phyloP scores from a whole-genome alignment of 73 alveolate species.

The Halteria grandinella region DNA sequence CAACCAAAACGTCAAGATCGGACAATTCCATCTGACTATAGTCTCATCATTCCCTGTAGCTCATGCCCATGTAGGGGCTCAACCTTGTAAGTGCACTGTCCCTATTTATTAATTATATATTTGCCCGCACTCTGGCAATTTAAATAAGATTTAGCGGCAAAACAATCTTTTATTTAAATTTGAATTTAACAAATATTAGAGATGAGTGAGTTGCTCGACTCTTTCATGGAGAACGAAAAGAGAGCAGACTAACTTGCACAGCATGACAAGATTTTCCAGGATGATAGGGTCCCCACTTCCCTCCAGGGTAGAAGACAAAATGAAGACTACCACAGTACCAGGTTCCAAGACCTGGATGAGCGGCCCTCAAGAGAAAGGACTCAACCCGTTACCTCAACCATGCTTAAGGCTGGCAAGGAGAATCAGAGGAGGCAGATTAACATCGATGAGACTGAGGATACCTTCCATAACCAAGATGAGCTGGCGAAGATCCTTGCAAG shows the following conservation, averaged over 20 bases:
- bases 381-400: neutral
- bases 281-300: slow-evolving; percentile 51
- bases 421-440: slow-evolving; percentile 33
- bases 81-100: too few species aligned
- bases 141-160: neutral
- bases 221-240: slow-evolving; percentile 40
- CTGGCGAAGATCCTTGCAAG: slow-evolving; percentile 37
- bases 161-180: neutral
- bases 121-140: too few species aligned
- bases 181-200: neutral
- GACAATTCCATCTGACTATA: slow-evolving; percentile 36
- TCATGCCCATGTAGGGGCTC: too few species aligned
- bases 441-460: slow-evolving; percentile 51
- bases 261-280: slow-evolving; percentile 23
- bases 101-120: too few species aligned
- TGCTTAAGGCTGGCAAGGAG: slow-evolving; percentile 6
- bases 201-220: slow-evolving; percentile 23
- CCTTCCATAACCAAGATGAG: slow-evolving; percentile 17
- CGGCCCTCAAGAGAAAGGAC: slow-evolving; percentile 36
- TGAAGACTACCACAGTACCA: neutral
- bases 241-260: neutral
- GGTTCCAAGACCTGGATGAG: slow-evolving; percentile 42
- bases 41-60: slow-evolving; percentile 28
- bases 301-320: neutral
- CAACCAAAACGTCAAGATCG: slow-evolving; percentile 47